phyloP scores from a whole-genome alignment of 305 asterid species.

The Solanum chacoense region DNA sequence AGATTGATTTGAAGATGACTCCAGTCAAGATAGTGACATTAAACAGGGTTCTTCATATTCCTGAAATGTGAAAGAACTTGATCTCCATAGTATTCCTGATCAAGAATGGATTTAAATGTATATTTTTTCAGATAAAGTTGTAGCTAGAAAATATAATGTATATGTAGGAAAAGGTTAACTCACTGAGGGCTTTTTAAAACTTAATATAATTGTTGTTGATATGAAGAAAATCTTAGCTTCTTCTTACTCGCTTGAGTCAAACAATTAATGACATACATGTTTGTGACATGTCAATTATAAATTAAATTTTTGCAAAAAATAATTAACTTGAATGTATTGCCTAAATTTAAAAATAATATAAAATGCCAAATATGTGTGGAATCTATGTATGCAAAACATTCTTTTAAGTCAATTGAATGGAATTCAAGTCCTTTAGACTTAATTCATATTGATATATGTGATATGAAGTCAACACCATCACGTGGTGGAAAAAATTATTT shows the following conservation, averaged over 20 bases:
- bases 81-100: not conserved
- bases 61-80: not conserved
- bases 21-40: not conserved
- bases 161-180: not conserved
- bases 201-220: not conserved
- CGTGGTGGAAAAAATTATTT: not conserved
- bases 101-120: not conserved
- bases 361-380: not conserved
- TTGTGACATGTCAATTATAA: not conserved
- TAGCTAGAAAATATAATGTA: not conserved
- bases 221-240: not conserved
- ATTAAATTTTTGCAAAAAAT: too few relatives aligned
- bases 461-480: not conserved
- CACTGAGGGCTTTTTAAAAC: not conserved
- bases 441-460: not conserved
- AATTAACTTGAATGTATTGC: not conserved
- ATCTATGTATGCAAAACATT: not conserved
- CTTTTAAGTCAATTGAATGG: not conserved
- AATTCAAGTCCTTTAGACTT: not conserved
- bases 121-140: not conserved
- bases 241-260: not conserved
- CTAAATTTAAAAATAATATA: not conserved
- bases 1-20: not conserved
- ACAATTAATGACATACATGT: not conserved
- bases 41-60: not conserved